phyloP scores from a whole-genome alignment of 306 rosid genomes.

The Vigna hirtella region DNA sequence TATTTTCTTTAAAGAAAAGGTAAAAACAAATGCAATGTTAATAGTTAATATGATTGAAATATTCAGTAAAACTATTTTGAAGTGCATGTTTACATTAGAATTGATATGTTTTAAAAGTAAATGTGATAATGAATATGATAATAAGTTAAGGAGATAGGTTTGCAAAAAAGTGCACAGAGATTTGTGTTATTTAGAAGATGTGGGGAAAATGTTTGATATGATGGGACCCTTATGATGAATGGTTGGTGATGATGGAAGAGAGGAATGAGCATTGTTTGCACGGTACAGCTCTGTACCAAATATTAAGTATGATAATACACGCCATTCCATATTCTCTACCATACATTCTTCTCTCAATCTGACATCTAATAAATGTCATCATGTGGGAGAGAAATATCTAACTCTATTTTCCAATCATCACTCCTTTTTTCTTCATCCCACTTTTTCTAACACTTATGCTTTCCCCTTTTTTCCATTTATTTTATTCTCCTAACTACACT shows the following conservation, averaged over 20 bases:
- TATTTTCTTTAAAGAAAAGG: too few species aligned
- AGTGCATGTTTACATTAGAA: too few species aligned
- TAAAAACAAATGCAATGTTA: too few species aligned
- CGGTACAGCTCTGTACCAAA: constrained; percentile 42
- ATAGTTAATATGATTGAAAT: too few species aligned
- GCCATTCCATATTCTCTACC: constrained; percentile 56
- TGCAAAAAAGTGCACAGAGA: too few species aligned
- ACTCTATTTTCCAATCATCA: constrained; percentile 22
- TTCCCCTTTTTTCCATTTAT: neutral
- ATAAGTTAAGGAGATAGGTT: too few species aligned
- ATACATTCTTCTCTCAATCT: constrained; percentile 56
- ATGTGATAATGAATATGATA: too few species aligned
- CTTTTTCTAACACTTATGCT: neutral
- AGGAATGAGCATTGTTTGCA: constrained; percentile 37
- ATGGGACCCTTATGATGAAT: constrained; percentile 33
- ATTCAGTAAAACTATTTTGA: too few species aligned
- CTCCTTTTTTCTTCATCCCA: neutral
- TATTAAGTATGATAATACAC: constrained; percentile 30
- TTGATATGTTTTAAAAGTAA: too few species aligned
- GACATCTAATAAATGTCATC: constrained; percentile 52
- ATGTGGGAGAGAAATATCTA: constrained; percentile 36
- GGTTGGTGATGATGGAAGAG: constrained; percentile 46
- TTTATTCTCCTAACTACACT: neutral
- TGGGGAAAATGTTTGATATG: neutral
- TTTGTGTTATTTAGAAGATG: neutral